Conservation (phyloP, 2,329 filamentous ascomycete genomes). For the Ustulina deusta region DNA sequence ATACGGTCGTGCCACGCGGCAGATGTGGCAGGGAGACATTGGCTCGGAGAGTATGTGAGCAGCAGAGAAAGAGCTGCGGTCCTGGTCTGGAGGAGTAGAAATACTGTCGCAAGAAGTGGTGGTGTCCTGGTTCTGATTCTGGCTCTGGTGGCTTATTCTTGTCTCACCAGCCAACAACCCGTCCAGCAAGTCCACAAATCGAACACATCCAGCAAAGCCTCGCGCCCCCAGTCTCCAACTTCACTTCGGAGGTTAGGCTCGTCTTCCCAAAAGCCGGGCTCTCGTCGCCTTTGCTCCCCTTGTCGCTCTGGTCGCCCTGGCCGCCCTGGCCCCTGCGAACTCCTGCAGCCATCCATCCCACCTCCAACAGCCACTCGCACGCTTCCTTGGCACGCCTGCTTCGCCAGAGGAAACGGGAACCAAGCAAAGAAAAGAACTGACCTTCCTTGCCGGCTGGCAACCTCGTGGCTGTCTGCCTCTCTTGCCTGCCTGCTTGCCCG, state of each 20-base stretch:
- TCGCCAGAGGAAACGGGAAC: background rate
- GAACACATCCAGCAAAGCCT: background rate
- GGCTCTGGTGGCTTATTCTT: slow-evolving; percentile 15
- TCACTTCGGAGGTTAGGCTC: no score
- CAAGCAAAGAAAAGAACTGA: background rate
- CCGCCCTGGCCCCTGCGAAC: slow-evolving; percentile 43
- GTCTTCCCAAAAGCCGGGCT: slow-evolving; percentile 35
- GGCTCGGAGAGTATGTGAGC: background rate
- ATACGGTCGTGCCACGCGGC: slow-evolving; percentile 18
- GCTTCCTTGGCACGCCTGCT: slow-evolving; percentile 20
- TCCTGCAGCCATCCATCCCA: slow-evolving; percentile 39
- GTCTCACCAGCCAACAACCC: background rate
- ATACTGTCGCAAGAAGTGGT: background rate
- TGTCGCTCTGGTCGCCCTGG: slow-evolving; percentile 2
- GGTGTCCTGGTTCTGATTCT: slow-evolving; percentile 6
- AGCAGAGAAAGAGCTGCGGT: background rate
- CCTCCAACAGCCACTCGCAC: slow-evolving; percentile 26
- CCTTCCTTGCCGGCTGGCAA: background rate
- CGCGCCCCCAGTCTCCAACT: slow-evolving; percentile 12
- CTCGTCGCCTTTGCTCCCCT: slow-evolving; percentile 36
- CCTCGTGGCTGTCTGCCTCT: background rate
- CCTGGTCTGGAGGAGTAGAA: slow-evolving; percentile 9
- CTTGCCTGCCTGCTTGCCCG: slow-evolving; percentile 14
- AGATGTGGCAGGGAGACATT: slow-evolving; percentile 18
- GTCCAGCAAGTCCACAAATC: background rate